These are phyloP conservation scores for Maudiozyma turicensis DNA, from an alignment of 805 yeast genomes.

Conservation along the genomic window DNA sequence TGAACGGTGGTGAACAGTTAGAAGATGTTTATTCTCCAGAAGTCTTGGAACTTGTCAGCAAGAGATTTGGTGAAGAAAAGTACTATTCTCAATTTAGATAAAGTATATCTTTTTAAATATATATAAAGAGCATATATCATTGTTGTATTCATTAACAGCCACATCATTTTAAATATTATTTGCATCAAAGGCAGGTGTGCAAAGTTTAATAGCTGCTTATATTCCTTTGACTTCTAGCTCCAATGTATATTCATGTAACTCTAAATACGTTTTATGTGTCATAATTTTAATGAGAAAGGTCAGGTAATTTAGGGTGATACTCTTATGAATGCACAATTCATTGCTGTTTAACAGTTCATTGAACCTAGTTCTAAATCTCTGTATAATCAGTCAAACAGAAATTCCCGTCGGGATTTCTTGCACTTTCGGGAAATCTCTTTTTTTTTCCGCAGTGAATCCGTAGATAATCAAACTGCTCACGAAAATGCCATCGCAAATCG, in stretches of 20 bases:
- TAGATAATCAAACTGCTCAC: neutral
- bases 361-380: neutral
- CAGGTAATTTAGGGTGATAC: too few species aligned
- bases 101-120: neutral
- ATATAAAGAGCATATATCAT: neutral
- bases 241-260: too few species aligned
- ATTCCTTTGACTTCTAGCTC: too few species aligned
- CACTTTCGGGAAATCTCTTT: too few species aligned
- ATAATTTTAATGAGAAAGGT: too few species aligned
- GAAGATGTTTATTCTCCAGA: conserved; percentile 55
- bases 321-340: neutral
- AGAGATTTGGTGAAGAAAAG: conserved; percentile 64
- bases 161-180: too few species aligned
- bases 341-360: neutral
- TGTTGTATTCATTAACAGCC: too few species aligned
- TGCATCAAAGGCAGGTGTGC: too few species aligned
- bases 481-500: neutral
- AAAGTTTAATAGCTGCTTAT: too few species aligned
- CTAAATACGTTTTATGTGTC: too few species aligned
- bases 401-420: neutral
- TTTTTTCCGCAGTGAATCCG: too few species aligned
- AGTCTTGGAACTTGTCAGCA: conserved; percentile 45
- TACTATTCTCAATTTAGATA: conserved; percentile 51
- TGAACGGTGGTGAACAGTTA: conserved; percentile 55
- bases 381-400: neutral